Evolutionary conservation across 805 yeast species (phyloP).

Genomic region (Helenozyma rhizophorensis): DNA sequence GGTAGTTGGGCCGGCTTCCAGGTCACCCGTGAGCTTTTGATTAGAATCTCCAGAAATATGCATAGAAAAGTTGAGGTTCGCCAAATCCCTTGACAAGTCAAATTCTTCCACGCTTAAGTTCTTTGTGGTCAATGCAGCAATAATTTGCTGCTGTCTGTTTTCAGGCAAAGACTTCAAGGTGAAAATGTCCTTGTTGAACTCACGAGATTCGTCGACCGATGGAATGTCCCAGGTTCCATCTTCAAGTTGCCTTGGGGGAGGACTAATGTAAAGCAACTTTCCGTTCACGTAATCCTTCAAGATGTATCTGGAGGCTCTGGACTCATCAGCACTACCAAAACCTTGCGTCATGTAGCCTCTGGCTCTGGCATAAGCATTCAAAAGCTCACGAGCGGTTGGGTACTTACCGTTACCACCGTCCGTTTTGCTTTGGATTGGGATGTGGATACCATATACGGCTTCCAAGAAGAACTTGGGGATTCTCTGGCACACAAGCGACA

Average conservation of each 20-base stretch:
- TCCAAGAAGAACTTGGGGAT: conserved; percentile 86
- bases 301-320: conserved; percentile 88
- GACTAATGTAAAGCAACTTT: conserved; percentile 74
- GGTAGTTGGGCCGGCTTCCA: conserved; percentile 39
- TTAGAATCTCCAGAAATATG: conserved; percentile 48
- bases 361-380: conserved; percentile 91
- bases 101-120: conserved; percentile 48
- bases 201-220: conserved; percentile 34
- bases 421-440: conserved; percentile 65
- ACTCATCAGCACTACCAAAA: conserved; percentile 94
- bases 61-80: conserved; percentile 71
- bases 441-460: conserved; percentile 89
- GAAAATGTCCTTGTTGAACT: conserved; percentile 74
- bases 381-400: conserved; percentile 85
- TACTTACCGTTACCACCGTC: conserved; percentile 83
- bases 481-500: conserved; percentile 77
- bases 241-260: conserved; percentile 69
- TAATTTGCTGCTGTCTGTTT: conserved; percentile 66
- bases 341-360: conserved; percentile 98
- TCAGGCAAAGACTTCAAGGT: conserved; percentile 63
- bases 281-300: conserved; percentile 95
- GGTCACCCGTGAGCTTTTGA: conserved; percentile 13
- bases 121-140: conserved; percentile 57
- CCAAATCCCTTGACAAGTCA: conserved; percentile 65
- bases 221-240: conserved; percentile 57